phyloP scores from a whole-genome alignment of 129 eudicot species.

The Pseudognaphalium luteoalbum region DNA sequence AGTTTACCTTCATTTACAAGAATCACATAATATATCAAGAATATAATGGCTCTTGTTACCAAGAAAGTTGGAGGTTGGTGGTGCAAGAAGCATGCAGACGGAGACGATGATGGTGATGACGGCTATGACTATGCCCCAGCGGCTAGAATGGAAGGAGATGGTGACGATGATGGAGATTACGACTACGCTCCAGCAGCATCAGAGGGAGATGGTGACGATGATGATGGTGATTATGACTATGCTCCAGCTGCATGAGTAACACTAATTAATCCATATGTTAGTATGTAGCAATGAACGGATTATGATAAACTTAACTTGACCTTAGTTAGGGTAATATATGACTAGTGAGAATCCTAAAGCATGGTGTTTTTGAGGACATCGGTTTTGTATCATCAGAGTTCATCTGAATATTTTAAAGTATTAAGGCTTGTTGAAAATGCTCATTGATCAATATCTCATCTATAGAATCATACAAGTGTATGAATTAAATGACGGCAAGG shows the following conservation, averaged over 20 bases:
- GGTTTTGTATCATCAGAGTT: background rate
- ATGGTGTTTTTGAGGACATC: background rate
- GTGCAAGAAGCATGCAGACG: constrained; percentile 33
- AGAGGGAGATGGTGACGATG: constrained; percentile 36
- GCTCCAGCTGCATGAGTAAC: constrained; percentile 43
- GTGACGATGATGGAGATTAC: constrained; percentile 25
- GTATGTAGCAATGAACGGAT: background rate
- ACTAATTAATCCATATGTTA: background rate
- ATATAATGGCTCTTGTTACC: constrained; percentile 26
- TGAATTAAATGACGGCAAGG: background rate
- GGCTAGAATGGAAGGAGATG: constrained; percentile 29
- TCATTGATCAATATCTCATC: background rate
- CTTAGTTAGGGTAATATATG: background rate
- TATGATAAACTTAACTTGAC: background rate
- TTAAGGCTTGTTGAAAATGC: background rate
- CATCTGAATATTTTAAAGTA: background rate
- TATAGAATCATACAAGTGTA: background rate
- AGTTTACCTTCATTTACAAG: background rate
- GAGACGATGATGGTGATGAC: constrained; percentile 32
- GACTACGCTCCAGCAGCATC: constrained; percentile 22
- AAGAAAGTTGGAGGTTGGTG: constrained; percentile 20
- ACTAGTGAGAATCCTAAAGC: background rate
- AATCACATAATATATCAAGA: background rate
- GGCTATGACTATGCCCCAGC: constrained; percentile 23
- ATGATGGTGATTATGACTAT: constrained; percentile 38